Evolutionary conservation across 169 alveolate species (phyloP), one percentile per base, ranked within the genome.

Genomic region (Plasmodium berghei): DNA sequence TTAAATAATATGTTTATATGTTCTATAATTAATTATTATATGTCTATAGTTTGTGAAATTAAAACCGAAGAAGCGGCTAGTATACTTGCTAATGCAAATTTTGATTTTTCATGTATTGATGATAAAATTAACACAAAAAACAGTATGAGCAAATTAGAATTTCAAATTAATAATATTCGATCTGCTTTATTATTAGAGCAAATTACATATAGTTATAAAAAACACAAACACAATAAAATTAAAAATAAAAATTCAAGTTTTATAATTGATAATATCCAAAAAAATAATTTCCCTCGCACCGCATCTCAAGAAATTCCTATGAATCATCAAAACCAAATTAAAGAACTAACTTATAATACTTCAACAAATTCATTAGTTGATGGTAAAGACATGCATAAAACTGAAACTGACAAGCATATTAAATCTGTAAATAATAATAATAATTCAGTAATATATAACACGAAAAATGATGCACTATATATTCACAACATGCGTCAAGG

Each of bases 191-290:
- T 75, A 34, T 14, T 75, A n/a, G 89, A 75, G 24, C 89, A 75
- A 22, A 75, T 75, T 26, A 75, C 89, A 0, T 75, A 75, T 42
- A 75, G 89, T 9, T 75, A 75, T 56, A 75, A 75, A 67, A 75
- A 75, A 18, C 20, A 42, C 52, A 75, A 64, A 48, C 16, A 14
- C 28, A 63, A n/a, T 12, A 55, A 56, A 55, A 55, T 34, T 54
- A 24, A 40, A 40, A 66, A 20, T n/a, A 26, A 14, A 34, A 64
- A n/a, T n/a, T n/a, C n/a, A n/a, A n/a, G n/a, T n/a, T 9, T 12
- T 10, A 34, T 28, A 28, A 34, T 20, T 14, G 52, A 26, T 63
- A 9, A 52, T 20, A 1, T 67, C n/a, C 61, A 48, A 22, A 2
- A 45, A 67, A 22, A 42, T 46, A 4, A n/a, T 64, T 14, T 22